phyloP scores from a whole-genome alignment of 2,329 filamentous ascomycete genomes.

The Fusarium chuoi region DNA sequence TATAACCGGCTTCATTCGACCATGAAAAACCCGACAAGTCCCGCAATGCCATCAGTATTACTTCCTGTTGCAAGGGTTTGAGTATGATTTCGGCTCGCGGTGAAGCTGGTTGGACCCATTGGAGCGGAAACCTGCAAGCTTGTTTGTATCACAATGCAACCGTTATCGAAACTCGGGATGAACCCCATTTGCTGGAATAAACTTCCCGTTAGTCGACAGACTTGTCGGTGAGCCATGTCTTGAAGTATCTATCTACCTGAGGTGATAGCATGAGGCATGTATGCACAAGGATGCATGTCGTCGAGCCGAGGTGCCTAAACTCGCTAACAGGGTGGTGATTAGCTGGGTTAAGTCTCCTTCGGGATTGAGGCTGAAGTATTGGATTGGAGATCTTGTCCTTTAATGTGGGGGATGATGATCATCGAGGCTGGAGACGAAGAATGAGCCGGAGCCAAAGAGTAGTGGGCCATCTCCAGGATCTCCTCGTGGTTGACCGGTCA shows the following conservation, averaged over 20 bases:
- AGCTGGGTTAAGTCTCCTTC: constrained; percentile 2
- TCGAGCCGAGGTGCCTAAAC: constrained; percentile 8
- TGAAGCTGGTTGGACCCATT: constrained; percentile 22
- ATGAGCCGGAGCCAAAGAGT: constrained; percentile 12
- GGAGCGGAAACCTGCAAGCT: constrained; percentile 33
- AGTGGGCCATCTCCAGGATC: constrained; percentile 38
- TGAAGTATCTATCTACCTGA: constrained; percentile 7
- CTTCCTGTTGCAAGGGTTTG: constrained; percentile 16
- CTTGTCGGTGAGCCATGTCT: constrained; percentile 24
- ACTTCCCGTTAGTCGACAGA: constrained; percentile 17
- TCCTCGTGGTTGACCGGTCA: constrained; percentile 32
- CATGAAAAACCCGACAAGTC: constrained; percentile 5
- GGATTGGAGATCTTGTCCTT: constrained; percentile 25
- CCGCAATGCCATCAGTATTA: constrained; percentile 9
- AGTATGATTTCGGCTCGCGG: constrained; percentile 20
- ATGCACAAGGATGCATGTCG: constrained; percentile 18
- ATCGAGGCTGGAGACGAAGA: constrained; percentile 19
- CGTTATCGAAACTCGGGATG: constrained; percentile 35
- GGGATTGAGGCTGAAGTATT: constrained; percentile 40
- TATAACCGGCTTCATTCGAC: not conserved
- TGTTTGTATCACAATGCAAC: constrained; percentile 34
- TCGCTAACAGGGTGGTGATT: constrained; percentile 3
- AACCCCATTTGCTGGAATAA: constrained; percentile 40
- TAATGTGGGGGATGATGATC: constrained; percentile 44
- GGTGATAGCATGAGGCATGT: constrained; percentile 7